Conservation (phyloP, 2,329 filamentous ascomycete genomes). For the Shiraia bambusicola region DNA sequence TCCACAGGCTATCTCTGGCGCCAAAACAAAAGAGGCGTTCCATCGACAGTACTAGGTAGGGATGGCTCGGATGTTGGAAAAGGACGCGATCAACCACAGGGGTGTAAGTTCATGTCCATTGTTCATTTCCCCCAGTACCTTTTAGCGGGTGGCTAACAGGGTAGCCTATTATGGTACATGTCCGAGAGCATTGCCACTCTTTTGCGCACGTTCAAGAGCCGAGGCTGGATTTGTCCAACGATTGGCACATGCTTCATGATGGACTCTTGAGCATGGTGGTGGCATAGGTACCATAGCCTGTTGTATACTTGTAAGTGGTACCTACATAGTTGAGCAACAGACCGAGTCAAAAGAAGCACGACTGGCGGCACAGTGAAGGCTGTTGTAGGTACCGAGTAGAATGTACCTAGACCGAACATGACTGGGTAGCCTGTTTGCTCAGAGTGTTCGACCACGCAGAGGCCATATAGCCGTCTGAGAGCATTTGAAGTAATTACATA, state of each 20-base stretch:
- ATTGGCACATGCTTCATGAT: conserved; percentile 23
- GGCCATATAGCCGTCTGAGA: conserved; percentile 9
- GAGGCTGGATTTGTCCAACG: conserved; percentile 18
- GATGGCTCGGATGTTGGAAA: conserved; percentile 21
- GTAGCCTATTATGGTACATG: conserved; percentile 29
- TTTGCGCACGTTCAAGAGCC: conserved; percentile 16
- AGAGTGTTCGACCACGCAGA: not conserved
- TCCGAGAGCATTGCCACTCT: conserved; percentile 37
- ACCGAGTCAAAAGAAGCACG: conserved; percentile 7
- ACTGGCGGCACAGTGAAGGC: not conserved
- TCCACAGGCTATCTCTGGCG: conserved; percentile 14
- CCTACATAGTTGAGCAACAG: conserved; percentile 7
- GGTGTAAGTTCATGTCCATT: no score
- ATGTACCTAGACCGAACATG: no score
- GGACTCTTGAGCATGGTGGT: not conserved
- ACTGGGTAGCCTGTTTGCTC: no score
- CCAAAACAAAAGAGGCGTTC: conserved; percentile 19
- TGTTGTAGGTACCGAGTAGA: no score
- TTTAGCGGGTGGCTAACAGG: conserved; percentile 18
- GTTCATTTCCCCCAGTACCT: conserved; percentile 7
- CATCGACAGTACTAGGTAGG: conserved; percentile 20
- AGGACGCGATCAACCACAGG: conserved; percentile 31
- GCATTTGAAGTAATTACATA: conserved; percentile 2
- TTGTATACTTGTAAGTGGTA: conserved; percentile 15
- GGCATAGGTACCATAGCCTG: conserved; percentile 7